Percentiles rank a stretch among this genome's conserved stretches.
Evolutionary conservation across 1,139 yeast species (phyloP).

Genomic region (Pichia sp.): DNA sequence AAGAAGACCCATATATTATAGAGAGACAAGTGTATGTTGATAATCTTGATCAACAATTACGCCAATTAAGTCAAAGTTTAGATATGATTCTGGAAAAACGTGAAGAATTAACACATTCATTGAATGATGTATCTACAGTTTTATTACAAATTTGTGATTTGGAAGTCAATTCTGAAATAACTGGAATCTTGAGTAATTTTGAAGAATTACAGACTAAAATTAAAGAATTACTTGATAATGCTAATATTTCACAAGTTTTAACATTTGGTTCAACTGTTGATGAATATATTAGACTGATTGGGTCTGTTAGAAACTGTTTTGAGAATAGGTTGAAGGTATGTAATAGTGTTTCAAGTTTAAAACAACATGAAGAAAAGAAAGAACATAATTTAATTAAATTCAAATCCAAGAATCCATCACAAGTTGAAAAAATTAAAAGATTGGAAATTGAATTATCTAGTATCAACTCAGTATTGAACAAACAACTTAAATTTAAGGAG

Average conservation of each 20-base stretch:
- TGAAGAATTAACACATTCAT: conserved; percentile 58
- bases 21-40: conserved; percentile 67
- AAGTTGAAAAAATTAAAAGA: conserved; percentile 37
- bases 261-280: conserved; percentile 85
- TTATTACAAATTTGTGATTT: conserved; percentile 57
- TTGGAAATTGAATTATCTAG: conserved; percentile 52
- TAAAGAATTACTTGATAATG: conserved; percentile 69
- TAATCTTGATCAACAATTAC: conserved; percentile 65
- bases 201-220: conserved; percentile 67
- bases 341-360: conserved; percentile 46
- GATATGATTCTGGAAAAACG: conserved; percentile 74
- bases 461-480: conserved; percentile 48
- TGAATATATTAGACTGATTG: conserved; percentile 74
- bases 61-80: conserved; percentile 60
- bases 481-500: conserved; percentile 23
- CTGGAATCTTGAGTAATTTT: conserved; percentile 56
- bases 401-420: conserved; percentile 27
- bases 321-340: conserved; percentile 70
- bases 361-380: conserved; percentile 41
- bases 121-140: conserved; percentile 56
- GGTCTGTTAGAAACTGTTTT: conserved; percentile 69
- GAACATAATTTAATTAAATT: conserved; percentile 35
- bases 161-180: conserved; percentile 66
- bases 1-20: conserved; percentile 72
- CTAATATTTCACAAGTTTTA: conserved; percentile 77